Evolutionary conservation across 2,329 filamentous ascomycete genomes (phyloP), one percentile per base, ranked within the genome.

Genomic region (Trichoderma citrinoviride): DNA sequence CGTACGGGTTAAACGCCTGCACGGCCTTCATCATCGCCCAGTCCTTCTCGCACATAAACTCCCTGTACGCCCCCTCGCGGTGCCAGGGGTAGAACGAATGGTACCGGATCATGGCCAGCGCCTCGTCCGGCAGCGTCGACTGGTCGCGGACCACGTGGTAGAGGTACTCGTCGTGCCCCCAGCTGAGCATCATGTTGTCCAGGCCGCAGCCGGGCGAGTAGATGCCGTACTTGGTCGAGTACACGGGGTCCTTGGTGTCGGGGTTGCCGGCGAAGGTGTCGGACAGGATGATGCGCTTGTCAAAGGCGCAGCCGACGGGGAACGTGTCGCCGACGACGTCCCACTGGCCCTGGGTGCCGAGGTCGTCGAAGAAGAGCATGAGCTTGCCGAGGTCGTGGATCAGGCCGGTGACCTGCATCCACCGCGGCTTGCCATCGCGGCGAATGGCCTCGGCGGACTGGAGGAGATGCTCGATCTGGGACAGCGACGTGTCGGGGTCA

Each of bases 41-140:
- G 71, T 97, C 93, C 74, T 93, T 89, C 67, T 90, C 87, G 75
- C 89, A 85, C 92, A 96, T 96, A 76, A 96, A 85, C 77, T 92
- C 87, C 67, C 78, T 77, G 79, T 97, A 97, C 7, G 91, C 92
- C 62, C 89, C 89, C 76, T 90, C 88, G 67, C 83, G 86, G 79
- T 96, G 93, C 93, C 92, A 97, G 17, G 93, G 89, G 78, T 97
- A 97, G 79, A 96, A 96, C 6, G 88, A 92, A 79, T 97, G 93
- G 79, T 96, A 96, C 64, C 93, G 83, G 75, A 97, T 95, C 91
- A 97, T 96, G 67, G 92, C 93, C 12, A 97, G 83, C 0, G 90
- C 90, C 83, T 96, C 92, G 53, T 85, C 83, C 0, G 93, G 93
- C 49, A 97, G 83, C 0, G 81, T 89, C 55, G 85, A 89, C 81